Percentiles rank a stretch among this genome's conserved stretches.
Conservation (phyloP, 2,329 filamentous ascomycete genomes). For the Domatiomyces catenatus region DNA sequence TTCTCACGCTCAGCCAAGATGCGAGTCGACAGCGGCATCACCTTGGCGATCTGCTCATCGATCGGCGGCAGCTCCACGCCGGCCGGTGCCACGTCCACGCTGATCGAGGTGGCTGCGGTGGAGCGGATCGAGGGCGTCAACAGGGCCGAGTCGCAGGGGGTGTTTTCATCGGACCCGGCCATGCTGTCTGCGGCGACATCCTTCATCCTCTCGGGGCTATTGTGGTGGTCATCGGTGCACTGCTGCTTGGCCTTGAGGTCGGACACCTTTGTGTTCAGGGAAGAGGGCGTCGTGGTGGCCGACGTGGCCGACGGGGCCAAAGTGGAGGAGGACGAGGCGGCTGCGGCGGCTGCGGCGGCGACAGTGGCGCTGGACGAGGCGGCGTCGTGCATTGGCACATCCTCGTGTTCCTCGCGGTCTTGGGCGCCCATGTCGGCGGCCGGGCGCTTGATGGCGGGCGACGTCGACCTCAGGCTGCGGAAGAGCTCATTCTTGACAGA, state of each 20-base stretch:
- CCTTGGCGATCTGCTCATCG: slow-evolving; percentile 59
- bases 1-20: slow-evolving; percentile 38
- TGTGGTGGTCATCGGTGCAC: slow-evolving; percentile 9
- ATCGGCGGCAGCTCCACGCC: slow-evolving; percentile 30
- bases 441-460: slow-evolving; percentile 38
- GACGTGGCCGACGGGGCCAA: slow-evolving; percentile 4
- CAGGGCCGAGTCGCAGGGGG: slow-evolving; percentile 22
- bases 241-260: slow-evolving; percentile 14
- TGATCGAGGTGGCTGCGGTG: slow-evolving; percentile 19
- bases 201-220: slow-evolving; percentile 1
- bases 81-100: slow-evolving; percentile 7
- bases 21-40: slow-evolving; percentile 43
- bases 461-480: slow-evolving; percentile 28
- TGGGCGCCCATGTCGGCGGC: slow-evolving; percentile 39
- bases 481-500: neutral
- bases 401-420: slow-evolving; percentile 17
- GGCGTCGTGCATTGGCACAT: slow-evolving; percentile 22
- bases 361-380: slow-evolving; percentile 1
- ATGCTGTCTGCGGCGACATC: neutral
- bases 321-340: slow-evolving; percentile 1
- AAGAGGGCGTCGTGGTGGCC: slow-evolving; percentile 1
- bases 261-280: slow-evolving; percentile 1
- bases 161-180: slow-evolving; percentile 3
- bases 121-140: slow-evolving; percentile 26
- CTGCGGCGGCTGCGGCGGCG: neutral